Base-by-base conservation (phyloP, 768 basidiomycete species). In the Candolleomyces eurysporus region DNA sequence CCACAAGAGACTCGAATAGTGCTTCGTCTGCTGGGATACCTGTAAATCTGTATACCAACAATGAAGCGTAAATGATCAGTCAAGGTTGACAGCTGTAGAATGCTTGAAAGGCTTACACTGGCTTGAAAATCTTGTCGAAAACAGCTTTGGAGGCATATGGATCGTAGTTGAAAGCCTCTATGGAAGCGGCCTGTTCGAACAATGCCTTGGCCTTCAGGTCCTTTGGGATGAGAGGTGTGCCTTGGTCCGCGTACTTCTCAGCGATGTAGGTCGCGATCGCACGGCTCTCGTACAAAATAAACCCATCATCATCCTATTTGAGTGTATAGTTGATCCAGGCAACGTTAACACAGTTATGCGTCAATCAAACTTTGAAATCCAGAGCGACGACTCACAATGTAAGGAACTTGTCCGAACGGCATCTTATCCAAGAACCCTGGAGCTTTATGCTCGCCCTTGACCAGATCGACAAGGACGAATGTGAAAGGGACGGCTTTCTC, bases 261-360 rank as follows among this genome's bases (percentile, higher is more conserved):
- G 78, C 80, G 63, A 89, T 68, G 69, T 89, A 91, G 14, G 84
- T 82, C 6, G 68, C 68, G 56, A 90, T 88, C 0, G 86, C 86
- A 36, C 86, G 83, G 43, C 79, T 81, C 66, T 88, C 87, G 72
- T 81, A 89, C 14, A 91, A 65, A 58, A 81, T 72, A 69, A 89
- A 83, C 2, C 86, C 88, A 43, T 85, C 86, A 22, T 89, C 87
- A 53, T 85, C 76, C 80, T 82, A 42, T 42, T 11, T 5, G 11
- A 36, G 36, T 36, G 1, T 7, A 3, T 36, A 36, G 26, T 26
- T 26, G 26, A 26, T 26, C 26, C 26, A 26, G 26, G 26, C 26
- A 26, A 26, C 26, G 26, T 26, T 26, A 26, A 26, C 26, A 26
- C 26, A 26, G 26, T 36, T 36, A 3, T 2, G 3, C 36, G 1